Evolutionary conservation across 208 protist genomes (phyloP), one percentile per base, ranked within the genome.

Genomic region (Leptomonas seymouri): DNA sequence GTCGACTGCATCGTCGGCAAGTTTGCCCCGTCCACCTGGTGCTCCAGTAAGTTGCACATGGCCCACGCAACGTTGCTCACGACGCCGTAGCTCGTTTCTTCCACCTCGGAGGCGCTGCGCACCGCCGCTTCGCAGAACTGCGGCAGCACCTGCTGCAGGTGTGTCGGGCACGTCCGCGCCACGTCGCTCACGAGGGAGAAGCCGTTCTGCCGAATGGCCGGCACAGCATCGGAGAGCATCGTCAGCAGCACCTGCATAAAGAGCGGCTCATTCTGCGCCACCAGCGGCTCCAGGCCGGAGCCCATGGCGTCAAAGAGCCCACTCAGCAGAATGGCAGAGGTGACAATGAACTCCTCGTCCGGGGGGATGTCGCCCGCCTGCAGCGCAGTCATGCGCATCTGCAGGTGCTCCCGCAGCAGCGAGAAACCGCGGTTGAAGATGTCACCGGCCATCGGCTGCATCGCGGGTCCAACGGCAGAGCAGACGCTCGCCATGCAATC

Each of bases 291-390:
- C 54, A 96, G 31, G 15, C 72, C 67, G 7, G 74, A 67, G 56
- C 91, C 91, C 34, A 94, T 75, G 2, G 88, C 89, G 69, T 94
- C 86, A 64, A 94, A 93, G 0, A 96, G 67, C 8, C 89, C 88
- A 50, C 75, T 85, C 20, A 96, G 74, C 56, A 96, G 62, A 69
- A 93, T 85, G 4, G 76, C 70, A 0, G 89, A 80, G 23, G 91
- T 93, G 14, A 93, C 78, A 18, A 92, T 65, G 74, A 90, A 96
- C 66, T 94, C 86, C 28, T 82, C 81, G 56, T 93, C 88, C 1
- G 83, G 78, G 0, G 71, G 76, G 27, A 90, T 74, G 45, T 82
- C 74, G 46, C 60, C 62, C 25, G 60, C 1, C 34, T 74, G 72
- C 28, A 62, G 20, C 0, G 84, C 86, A 4, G 59, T 14, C 21